phyloP scores from a whole-genome alignment of 345 rosid species.

The Eucalyptus cladocalyx region DNA sequence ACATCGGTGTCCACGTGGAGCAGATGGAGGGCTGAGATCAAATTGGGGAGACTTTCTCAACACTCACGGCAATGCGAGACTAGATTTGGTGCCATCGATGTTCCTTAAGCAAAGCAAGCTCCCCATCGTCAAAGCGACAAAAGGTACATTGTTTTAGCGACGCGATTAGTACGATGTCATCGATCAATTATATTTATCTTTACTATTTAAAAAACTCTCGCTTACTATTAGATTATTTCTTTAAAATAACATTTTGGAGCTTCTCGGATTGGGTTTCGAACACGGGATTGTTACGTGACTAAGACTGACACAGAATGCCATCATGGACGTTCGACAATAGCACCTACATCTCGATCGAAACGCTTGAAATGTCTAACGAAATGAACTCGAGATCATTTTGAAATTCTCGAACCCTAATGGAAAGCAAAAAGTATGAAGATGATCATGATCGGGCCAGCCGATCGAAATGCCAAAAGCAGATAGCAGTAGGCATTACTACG shows the following conservation, averaged over 20 bases:
- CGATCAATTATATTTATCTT: neutral
- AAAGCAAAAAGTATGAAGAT: neutral
- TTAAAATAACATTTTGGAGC: neutral
- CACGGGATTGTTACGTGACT: neutral
- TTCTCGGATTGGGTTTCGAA: neutral
- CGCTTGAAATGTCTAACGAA: neutral
- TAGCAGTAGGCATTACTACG: neutral
- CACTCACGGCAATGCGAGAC: neutral
- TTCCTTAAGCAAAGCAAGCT: neutral
- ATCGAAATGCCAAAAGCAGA: neutral
- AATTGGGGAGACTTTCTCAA: neutral
- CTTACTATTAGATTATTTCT: neutral
- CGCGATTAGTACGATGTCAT: neutral
- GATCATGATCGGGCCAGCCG: neutral
- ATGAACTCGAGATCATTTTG: neutral
- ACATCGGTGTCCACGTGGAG: neutral
- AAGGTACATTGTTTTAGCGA: neutral
- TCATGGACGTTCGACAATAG: neutral
- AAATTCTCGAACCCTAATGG: neutral
- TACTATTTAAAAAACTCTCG: neutral
- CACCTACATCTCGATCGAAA: neutral
- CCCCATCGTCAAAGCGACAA: neutral
- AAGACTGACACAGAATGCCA: neutral
- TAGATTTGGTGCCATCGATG: neutral
- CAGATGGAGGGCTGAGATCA: neutral